phyloP scores from a whole-genome alignment of 345 rosid genomes.

The Capsella bursapastoris region DNA sequence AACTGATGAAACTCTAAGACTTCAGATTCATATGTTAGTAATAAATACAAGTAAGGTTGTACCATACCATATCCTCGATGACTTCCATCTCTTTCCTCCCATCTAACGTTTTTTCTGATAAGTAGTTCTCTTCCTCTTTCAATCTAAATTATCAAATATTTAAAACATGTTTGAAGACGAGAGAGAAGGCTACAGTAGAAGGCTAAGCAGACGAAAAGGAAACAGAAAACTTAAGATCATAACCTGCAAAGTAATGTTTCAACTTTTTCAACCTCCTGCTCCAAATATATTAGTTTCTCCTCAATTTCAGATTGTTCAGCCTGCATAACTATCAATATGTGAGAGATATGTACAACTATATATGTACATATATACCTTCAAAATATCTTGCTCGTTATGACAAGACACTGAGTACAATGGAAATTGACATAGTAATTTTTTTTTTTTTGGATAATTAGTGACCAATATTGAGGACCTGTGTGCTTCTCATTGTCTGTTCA shows the following conservation, averaged over 20 bases:
- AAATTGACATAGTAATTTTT: constrained; percentile 9
- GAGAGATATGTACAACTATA: constrained; percentile 28
- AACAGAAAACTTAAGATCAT: constrained; percentile 17
- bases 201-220: constrained; percentile 7
- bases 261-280: constrained; percentile 57
- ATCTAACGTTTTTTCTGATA: constrained; percentile 51
- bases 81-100: constrained; percentile 53
- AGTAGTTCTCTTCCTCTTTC: constrained; percentile 65
- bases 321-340: constrained; percentile 51
- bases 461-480: constrained; percentile 66
- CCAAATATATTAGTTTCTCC: constrained; percentile 65
- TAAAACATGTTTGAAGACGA: constrained; percentile 1
- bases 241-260: constrained; percentile 64
- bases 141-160: constrained; percentile 54
- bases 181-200: constrained; percentile 19
- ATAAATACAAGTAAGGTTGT: constrained; percentile 24
- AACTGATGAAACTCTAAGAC: constrained; percentile 16
- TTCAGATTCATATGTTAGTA: constrained; percentile 18
- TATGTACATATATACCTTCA: constrained; percentile 25
- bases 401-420: constrained; percentile 25
- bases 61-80: constrained; percentile 85
- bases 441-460: constrained; percentile 11
- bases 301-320: constrained; percentile 85
- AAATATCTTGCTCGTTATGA: constrained; percentile 10
- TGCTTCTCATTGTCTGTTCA: constrained; percentile 67